Evolutionary conservation across 768 basidiomycete genomes (phyloP), one percentile per base, ranked within the genome.

Genomic region (Omphalotus guepiniiformis): DNA sequence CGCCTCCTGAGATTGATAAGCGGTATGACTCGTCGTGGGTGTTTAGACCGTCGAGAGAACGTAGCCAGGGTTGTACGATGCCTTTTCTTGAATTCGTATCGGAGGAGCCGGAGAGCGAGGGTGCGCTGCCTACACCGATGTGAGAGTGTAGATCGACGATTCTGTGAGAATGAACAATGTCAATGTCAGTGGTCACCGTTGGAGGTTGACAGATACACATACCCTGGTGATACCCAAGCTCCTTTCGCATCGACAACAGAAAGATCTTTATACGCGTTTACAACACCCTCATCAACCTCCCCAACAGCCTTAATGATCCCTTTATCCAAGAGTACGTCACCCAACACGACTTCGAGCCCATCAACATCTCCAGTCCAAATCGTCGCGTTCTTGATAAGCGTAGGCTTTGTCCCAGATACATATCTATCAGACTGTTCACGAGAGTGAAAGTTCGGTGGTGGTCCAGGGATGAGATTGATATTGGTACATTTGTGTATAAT

Each of bases 141-240:
- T 80, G 77, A 1, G 72, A 72, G 59, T 78, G 76, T 41, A 71
- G 49, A 53, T 73, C 70, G 18, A 74, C 66, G 22, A 72, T 57
- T 36, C 61, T 54, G 38, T 12, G 53, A 16, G n/a, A n/a, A n/a
- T n/a, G 23, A 43, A 38, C 38, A 49, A 44, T 28, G 40, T 36
- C 39, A 43, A 19, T 60, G 50, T 40, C 57, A 50, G 41, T 19
- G 9, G n/a, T n/a, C 27, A 27, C 11, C 21, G 32, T 22, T 12
- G 19, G 27, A 48, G 15, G n/a, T 9, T 43, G 37, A 9, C 23
- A n/a, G 23, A 36, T 71, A 71, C 6, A 73, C 62, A 35, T 70
- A 71, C 52, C 82, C 88, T 27, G 88, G 87, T 3, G 87, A 83
- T 15, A 89, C 74, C 87, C 88, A 90, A 7, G 79, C 74, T 2